phyloP scores from a whole-genome alignment of 257 asterid genomes.

The Handroanthus guayacan region DNA sequence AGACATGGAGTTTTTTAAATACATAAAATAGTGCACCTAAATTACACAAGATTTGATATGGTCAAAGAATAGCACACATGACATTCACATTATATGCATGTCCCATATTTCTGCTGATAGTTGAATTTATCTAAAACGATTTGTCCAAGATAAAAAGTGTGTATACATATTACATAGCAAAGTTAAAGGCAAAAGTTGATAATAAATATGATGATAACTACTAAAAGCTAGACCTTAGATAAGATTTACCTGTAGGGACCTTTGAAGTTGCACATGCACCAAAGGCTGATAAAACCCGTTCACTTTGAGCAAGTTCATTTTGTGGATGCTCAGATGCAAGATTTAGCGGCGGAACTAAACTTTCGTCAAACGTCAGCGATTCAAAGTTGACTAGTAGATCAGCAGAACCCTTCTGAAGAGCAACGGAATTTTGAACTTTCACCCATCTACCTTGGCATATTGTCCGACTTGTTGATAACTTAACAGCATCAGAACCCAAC shows the following conservation, averaged over 20 bases:
- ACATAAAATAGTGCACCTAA: conserved; percentile 11
- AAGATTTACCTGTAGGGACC: conserved; percentile 67
- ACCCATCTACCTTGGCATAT: conserved; percentile 88
- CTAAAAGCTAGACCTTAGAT: conserved; percentile 18
- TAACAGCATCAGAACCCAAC: conserved; percentile 71
- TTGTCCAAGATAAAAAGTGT: not conserved
- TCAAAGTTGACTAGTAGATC: conserved; percentile 62
- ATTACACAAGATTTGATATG: not conserved
- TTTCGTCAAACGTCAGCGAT: conserved; percentile 65
- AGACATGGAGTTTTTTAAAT: not conserved
- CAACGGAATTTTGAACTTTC: conserved; percentile 56
- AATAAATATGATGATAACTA: conserved; percentile 7
- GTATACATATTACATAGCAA: not conserved
- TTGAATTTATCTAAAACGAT: conserved; percentile 13
- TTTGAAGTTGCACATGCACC: conserved; percentile 57
- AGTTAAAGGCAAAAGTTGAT: not conserved
- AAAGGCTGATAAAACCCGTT: conserved; percentile 48
- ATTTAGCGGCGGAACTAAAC: conserved; percentile 68
- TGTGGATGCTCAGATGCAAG: conserved; percentile 40
- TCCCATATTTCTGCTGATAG: not conserved
- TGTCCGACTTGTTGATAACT: conserved; percentile 63
- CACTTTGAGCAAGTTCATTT: conserved; percentile 44
- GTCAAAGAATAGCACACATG: not conserved
- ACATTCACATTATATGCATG: not conserved
- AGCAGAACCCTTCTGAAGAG: conserved; percentile 53